Percentiles rank a stretch among this genome's conserved stretches.
phyloP scores from a whole-genome alignment of 805 yeast species.

The Lipomyces spencermartinsiae region DNA sequence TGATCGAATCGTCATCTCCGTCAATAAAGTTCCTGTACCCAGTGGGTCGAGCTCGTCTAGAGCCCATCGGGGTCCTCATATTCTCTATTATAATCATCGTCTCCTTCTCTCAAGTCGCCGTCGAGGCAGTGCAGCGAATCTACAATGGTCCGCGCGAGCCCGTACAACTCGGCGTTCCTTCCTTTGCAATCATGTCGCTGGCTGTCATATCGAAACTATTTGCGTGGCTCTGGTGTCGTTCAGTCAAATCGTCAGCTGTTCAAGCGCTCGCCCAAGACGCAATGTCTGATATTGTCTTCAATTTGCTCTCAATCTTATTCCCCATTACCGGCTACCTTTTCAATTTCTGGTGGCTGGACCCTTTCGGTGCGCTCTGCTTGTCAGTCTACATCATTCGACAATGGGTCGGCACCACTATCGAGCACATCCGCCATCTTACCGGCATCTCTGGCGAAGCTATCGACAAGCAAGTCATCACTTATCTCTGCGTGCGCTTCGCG shows the following conservation, averaged over 20 bases:
- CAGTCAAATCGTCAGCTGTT: conserved; percentile 67
- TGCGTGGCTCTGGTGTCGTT: conserved; percentile 69
- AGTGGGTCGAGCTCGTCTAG: conserved; percentile 73
- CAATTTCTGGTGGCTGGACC: conserved; percentile 58
- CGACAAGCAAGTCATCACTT: conserved; percentile 62
- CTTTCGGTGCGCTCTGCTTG: conserved; percentile 62
- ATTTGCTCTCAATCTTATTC: conserved; percentile 65
- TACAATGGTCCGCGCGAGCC: conserved; percentile 43
- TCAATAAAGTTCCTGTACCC: conserved; percentile 50
- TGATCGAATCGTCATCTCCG: conserved; percentile 22
- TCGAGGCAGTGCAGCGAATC: conserved; percentile 62
- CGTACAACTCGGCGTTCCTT: conserved; percentile 56
- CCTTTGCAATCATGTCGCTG: conserved; percentile 63
- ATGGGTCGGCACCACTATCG: conserved; percentile 61
- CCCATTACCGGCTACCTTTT: conserved; percentile 64
- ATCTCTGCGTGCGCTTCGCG: conserved; percentile 63
- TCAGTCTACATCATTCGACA: conserved; percentile 60
- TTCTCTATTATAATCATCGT: conserved; percentile 74
- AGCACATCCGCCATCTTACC: conserved; percentile 65
- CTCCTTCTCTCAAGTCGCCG: conserved; percentile 74
- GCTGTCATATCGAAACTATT: conserved; percentile 66
- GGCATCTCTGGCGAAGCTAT: conserved; percentile 62
- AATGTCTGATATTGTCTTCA: conserved; percentile 75
- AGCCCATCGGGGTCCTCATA: conserved; percentile 80
- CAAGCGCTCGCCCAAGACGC: conserved; percentile 86